Percentiles rank a stretch among this genome's conserved stretches.
Conservation (phyloP, 2,329 filamentous ascomycete genomes). For the Parascedosporium putredinis region DNA sequence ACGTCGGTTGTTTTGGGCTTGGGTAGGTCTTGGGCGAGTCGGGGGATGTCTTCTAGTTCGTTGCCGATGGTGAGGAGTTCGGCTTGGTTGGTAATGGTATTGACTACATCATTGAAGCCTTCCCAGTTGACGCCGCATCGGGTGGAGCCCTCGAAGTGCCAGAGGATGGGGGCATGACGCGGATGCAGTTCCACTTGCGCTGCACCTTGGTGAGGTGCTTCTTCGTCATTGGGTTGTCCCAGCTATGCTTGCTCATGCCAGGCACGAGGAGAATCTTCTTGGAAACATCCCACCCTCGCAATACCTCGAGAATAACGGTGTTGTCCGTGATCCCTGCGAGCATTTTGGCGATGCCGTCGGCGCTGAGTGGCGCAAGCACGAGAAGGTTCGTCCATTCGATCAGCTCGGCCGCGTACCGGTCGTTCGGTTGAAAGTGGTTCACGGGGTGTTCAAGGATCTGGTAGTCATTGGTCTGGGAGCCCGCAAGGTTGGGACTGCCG, state of each 20-base stretch:
- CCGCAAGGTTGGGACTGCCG: conserved; percentile 17
- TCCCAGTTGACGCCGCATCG: conserved; percentile 47
- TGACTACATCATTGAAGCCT: conserved; percentile 59
- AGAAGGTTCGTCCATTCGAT: conserved; percentile 84
- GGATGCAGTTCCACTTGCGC: conserved; percentile 78
- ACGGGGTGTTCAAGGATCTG: background rate
- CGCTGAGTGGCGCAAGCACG: conserved; percentile 74
- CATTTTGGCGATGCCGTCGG: conserved; percentile 80
- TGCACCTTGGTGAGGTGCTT: conserved; percentile 77
- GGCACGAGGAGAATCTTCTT: conserved; percentile 80
- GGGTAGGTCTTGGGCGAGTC: conserved; percentile 20
- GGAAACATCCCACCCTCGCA: conserved; percentile 77
- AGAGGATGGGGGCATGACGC: conserved; percentile 73
- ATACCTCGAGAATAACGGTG: conserved; percentile 66
- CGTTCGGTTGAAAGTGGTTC: conserved; percentile 17
- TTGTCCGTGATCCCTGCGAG: conserved; percentile 66
- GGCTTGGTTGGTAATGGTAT: conserved; percentile 66
- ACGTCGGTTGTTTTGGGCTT: conserved; percentile 22
- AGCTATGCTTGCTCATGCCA: conserved; percentile 81
- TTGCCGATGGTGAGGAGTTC: conserved; percentile 65
- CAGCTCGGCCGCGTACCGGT: conserved; percentile 45
- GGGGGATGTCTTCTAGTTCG: conserved; percentile 47
- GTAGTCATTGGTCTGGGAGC: background rate
- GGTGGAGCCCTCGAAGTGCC: conserved; percentile 55
- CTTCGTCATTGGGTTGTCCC: conserved; percentile 82